Base-by-base conservation (phyloP, 805 yeast species). In the Cyberlindnera veronae region DNA sequence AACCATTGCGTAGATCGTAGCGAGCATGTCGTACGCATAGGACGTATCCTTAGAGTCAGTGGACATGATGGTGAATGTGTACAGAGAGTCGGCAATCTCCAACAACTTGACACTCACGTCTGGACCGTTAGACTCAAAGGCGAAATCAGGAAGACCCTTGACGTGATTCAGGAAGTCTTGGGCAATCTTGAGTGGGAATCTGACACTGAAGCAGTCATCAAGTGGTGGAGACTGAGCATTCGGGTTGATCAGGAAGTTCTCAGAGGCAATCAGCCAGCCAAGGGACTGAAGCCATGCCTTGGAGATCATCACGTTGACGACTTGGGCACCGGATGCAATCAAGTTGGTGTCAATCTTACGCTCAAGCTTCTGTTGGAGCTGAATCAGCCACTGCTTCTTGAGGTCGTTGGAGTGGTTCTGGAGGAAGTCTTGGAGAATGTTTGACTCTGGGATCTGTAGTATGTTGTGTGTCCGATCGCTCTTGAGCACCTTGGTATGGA, bases 91-190 rank as follows among this genome's bases (percentile, higher is more conserved):
- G n/a, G 54, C 55, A 32, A 54, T 49, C 27, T 52, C 55, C 20
- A 52, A 28, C 15, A 54, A 17, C 33, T 54, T 54, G 19, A 41
- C 42, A 5, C 51, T 44, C 5, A 49, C 56, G 34, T 55, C 57
- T 7, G 56, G 58, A 2, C 58, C 58, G 34, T 54, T 54, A 3
- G 50, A 45, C 38, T 48, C 51, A 31, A 50, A 52, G 3, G 57
- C 58, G 32, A 46, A 54, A 19, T 47, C 54, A 13, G 57, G 50
- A 3, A 49, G 34, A 6, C 50, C 49, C 14, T 32, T 27, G 10
- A 53, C 49, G 11, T 42, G 27, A 5, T 17, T 23, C 15, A 54
- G 28, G 34, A 54, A 52, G 8, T 50, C 55, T 12, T 34, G 43
- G 12, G 55, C 50, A 24, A 54, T 52, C 29, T 47, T 47, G 31